phyloP scores from a whole-genome alignment of 495 filamentous ascomycete genomes.

The Hypoxylon rickii region DNA sequence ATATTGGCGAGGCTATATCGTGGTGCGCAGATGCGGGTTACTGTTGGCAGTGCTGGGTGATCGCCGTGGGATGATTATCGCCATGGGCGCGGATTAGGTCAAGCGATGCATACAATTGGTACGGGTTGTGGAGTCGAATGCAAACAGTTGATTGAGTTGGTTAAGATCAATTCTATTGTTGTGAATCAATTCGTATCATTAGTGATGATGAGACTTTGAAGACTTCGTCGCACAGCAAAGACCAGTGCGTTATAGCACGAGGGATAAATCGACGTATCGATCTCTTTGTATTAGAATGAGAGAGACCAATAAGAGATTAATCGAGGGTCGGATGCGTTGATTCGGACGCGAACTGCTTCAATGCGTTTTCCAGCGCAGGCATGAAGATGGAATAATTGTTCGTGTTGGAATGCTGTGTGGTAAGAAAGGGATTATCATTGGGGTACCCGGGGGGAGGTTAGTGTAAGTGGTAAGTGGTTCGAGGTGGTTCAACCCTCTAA shows the following conservation, averaged over 20 bases:
- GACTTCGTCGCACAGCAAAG: slow-evolving; percentile 27
- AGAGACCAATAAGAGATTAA: slow-evolving; percentile 18
- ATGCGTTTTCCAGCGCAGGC: slow-evolving; percentile 30
- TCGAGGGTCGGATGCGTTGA: slow-evolving; percentile 4
- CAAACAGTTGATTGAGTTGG: slow-evolving; percentile 5
- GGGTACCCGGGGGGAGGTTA: background rate
- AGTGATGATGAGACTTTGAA: slow-evolving; percentile 18
- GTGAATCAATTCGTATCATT: slow-evolving; percentile 20
- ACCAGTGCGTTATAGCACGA: slow-evolving; percentile 15
- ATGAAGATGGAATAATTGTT: slow-evolving; percentile 21
- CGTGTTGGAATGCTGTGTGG: slow-evolving; percentile 30
- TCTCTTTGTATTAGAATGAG: background rate
- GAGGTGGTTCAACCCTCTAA: slow-evolving; percentile 31
- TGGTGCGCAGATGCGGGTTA: slow-evolving; percentile 15
- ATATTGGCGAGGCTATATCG: slow-evolving; percentile 33
- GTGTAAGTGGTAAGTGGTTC: background rate
- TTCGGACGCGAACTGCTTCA: slow-evolving; percentile 26
- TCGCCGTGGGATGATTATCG: slow-evolving; percentile 35
- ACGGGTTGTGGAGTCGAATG: slow-evolving; percentile 5
- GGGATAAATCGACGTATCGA: slow-evolving; percentile 9
- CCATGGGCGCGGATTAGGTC: slow-evolving; percentile 40
- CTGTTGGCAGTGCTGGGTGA: slow-evolving; percentile 34
- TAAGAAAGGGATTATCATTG: slow-evolving; percentile 15
- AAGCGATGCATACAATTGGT: slow-evolving; percentile 26
- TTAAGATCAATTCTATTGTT: slow-evolving; percentile 16